Conservation (phyloP, 495 filamentous ascomycete species). For the Parmelia sp. region DNA sequence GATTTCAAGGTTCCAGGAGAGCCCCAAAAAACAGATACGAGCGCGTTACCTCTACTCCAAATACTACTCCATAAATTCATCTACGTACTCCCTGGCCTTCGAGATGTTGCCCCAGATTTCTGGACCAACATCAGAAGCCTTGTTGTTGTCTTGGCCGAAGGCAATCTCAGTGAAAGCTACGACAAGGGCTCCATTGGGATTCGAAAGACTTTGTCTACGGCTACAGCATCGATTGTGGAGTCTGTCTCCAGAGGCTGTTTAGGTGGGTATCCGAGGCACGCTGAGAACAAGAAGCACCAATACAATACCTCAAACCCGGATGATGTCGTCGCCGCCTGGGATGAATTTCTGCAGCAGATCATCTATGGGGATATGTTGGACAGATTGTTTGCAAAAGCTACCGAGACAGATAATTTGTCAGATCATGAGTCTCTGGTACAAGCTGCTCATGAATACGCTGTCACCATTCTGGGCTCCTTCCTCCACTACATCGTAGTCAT, state of each 20-base stretch:
- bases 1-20: constrained; percentile 55
- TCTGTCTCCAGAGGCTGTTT: constrained; percentile 51
- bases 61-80: constrained; percentile 51
- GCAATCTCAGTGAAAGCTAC: constrained; percentile 60
- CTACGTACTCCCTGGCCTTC: constrained; percentile 50
- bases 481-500: constrained; percentile 57
- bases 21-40: constrained; percentile 28
- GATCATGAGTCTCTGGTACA: constrained; percentile 50
- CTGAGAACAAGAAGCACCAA: constrained; percentile 29
- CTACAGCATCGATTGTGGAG: constrained; percentile 54
- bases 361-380: constrained; percentile 55
- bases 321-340: constrained; percentile 50
- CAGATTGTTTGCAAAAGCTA: constrained; percentile 48
- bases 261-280: constrained; percentile 40
- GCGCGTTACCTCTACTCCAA: constrained; percentile 52
- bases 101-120: constrained; percentile 49
- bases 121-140: constrained; percentile 49
- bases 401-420: constrained; percentile 48
- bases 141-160: constrained; percentile 44
- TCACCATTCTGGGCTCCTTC: constrained; percentile 48
- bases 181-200: constrained; percentile 60
- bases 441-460: constrained; percentile 49
- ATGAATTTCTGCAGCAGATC: constrained; percentile 49
- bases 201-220: constrained; percentile 59
- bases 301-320: constrained; percentile 50